Percentiles rank a stretch among this genome's conserved stretches.
Conservation (phyloP, 805 yeast genomes). For the Clavispora carvajalis region DNA sequence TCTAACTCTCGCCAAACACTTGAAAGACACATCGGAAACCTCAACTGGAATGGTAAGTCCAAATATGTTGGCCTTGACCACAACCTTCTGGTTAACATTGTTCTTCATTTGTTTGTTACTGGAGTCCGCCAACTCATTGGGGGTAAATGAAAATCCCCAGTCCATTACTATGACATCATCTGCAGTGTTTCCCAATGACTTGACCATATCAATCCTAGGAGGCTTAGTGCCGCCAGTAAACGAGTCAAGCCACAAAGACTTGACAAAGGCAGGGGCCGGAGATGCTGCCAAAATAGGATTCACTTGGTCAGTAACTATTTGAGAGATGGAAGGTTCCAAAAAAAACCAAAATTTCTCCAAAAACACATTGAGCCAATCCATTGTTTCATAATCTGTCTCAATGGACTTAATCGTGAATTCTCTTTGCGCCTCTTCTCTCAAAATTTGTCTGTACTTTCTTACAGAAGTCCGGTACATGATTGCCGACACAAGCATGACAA, state of each 20-base stretch:
- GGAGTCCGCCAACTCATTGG: constrained; percentile 82
- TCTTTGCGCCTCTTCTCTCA: constrained; percentile 79
- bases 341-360: constrained; percentile 88
- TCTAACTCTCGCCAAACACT: constrained; percentile 70
- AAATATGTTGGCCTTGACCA: constrained; percentile 74
- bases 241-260: constrained; percentile 77
- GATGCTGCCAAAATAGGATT: constrained; percentile 78
- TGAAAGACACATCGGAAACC: constrained; percentile 75
- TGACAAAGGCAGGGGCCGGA: constrained; percentile 77
- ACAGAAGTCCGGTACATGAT: constrained; percentile 78
- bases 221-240: constrained; percentile 95
- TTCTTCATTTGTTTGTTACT: constrained; percentile 80
- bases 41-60: constrained; percentile 77
- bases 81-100: constrained; percentile 75
- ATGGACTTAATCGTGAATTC: constrained; percentile 76
- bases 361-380: constrained; percentile 93
- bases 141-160: constrained; percentile 89
- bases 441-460: constrained; percentile 65
- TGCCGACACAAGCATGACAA: constrained; percentile 57
- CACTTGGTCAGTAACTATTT: constrained; percentile 77
- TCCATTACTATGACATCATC: constrained; percentile 96
- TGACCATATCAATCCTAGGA: constrained; percentile 85
- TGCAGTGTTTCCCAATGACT: constrained; percentile 84
- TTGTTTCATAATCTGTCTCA: constrained; percentile 85
- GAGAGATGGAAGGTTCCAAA: constrained; percentile 84